These are phyloP conservation scores for Coemansia guatemalensis DNA, from an alignment of 192 early-diverging fungal species.

Conservation along the genomic window DNA sequence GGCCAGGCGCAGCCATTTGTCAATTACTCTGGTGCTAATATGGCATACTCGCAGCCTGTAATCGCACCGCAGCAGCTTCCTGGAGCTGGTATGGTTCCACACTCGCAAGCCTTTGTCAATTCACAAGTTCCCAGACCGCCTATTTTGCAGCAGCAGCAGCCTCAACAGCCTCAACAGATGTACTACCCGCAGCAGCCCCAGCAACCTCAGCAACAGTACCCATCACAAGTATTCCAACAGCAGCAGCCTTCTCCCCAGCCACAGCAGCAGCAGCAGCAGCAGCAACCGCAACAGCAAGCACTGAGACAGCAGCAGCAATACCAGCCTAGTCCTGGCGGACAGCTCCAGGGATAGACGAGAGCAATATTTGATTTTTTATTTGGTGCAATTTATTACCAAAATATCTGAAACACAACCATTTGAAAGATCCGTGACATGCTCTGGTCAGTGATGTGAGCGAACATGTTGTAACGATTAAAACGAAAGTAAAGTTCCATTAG, in stretches of 20 bases:
- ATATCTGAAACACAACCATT: background rate
- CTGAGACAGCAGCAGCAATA: constrained; percentile 13
- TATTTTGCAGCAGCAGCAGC: background rate
- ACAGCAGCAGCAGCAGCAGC: constrained; percentile 15
- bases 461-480: too few species aligned
- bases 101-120: too few species aligned
- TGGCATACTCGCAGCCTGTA: constrained; percentile 14
- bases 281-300: constrained; percentile 13
- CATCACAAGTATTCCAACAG: constrained; percentile 8
- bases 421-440: too few species aligned
- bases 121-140: background rate
- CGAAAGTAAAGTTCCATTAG: too few species aligned
- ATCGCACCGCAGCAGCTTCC: constrained; percentile 1
- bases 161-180: constrained; percentile 9
- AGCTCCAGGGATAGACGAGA: background rate
- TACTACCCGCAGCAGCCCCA: constrained; percentile 18
- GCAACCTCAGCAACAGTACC: constrained; percentile 19
- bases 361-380: background rate
- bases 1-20: constrained; percentile 7
- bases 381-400: background rate
- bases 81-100: too few species aligned
- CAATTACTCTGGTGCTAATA: constrained; percentile 3
- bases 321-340: constrained; percentile 6
- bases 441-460: too few species aligned
- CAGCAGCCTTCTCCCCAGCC: constrained; percentile 5